These are phyloP conservation scores for Pulveroboletus sp. DNA, from an alignment of 768 basidiomycete genomes.

Conservation along the genomic window DNA sequence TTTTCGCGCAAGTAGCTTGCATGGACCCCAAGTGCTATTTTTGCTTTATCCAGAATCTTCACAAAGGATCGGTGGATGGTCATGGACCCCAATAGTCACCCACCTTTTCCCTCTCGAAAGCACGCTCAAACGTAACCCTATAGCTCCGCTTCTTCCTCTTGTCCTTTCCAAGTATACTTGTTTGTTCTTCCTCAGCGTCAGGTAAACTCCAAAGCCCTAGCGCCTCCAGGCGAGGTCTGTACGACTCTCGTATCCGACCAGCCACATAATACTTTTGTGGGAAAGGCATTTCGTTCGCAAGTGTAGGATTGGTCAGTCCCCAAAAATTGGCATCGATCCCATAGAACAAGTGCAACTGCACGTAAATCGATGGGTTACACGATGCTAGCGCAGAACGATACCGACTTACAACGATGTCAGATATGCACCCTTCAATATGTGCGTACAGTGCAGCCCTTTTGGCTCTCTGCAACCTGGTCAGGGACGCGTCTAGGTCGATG, in stretches of 20 bases:
- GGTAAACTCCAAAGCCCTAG: conserved; percentile 57
- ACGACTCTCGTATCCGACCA: conserved; percentile 50
- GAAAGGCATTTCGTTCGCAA: conserved; percentile 54
- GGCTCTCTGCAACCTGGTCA: conserved; percentile 45
- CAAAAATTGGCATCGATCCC: conserved; percentile 60
- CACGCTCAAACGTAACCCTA: conserved; percentile 41
- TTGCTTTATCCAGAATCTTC: conserved; percentile 59
- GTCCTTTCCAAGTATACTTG: conserved; percentile 29
- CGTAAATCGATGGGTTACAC: conserved; percentile 2
- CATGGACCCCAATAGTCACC: neutral
- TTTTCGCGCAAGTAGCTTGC: conserved; percentile 47
- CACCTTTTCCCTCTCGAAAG: conserved; percentile 63
- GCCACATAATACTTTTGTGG: conserved; percentile 77
- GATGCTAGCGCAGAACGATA: neutral
- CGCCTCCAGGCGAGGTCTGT: conserved; percentile 54
- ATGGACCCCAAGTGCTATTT: conserved; percentile 53
- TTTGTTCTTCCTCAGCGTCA: conserved; percentile 37
- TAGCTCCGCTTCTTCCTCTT: conserved; percentile 33
- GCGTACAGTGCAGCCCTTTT: conserved; percentile 58
- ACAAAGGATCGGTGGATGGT: conserved; percentile 3
- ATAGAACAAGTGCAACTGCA: conserved; percentile 60
- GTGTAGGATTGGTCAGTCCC: conserved; percentile 46
- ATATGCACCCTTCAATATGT: conserved; percentile 61
- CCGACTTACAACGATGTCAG: conserved; percentile 62
- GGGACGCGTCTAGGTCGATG: conserved; percentile 44